phyloP scores from a whole-genome alignment of 2,329 filamentous ascomycete genomes.

The Myotisia sp. region DNA sequence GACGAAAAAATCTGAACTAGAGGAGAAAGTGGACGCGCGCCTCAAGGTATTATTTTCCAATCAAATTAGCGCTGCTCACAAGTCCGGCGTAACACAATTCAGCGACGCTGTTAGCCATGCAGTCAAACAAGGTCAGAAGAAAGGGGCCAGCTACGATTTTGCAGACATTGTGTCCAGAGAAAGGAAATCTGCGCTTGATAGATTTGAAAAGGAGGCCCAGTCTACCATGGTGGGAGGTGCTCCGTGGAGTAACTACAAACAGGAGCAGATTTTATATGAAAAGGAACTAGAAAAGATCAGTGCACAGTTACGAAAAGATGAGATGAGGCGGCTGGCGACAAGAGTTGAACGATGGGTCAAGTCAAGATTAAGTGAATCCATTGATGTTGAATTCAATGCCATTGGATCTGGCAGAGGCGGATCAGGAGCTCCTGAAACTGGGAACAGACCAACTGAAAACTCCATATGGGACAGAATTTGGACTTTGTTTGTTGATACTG shows the following conservation, averaged over 20 bases:
- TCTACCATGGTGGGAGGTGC: slow-evolving; percentile 64
- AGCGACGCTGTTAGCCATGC: slow-evolving; percentile 72
- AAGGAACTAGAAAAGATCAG: slow-evolving; percentile 88
- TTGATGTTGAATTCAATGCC: slow-evolving; percentile 92
- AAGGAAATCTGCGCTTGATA: slow-evolving; percentile 58
- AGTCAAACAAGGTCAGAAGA: slow-evolving; percentile 87
- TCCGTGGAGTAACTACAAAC: slow-evolving; percentile 72
- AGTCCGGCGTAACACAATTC: slow-evolving; percentile 69
- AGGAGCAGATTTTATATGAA: slow-evolving; percentile 65
- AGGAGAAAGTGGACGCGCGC: slow-evolving; percentile 72
- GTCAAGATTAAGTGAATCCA: slow-evolving; percentile 69
- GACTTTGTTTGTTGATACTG: slow-evolving; percentile 67
- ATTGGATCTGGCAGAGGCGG: slow-evolving; percentile 78
- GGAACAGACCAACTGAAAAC: slow-evolving; percentile 63
- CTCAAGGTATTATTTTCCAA: slow-evolving; percentile 77
- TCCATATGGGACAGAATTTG: slow-evolving; percentile 95
- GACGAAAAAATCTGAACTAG: slow-evolving; percentile 71
- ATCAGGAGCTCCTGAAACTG: slow-evolving; percentile 62
- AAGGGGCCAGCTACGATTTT: slow-evolving; percentile 82
- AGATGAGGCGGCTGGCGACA: slow-evolving; percentile 84
- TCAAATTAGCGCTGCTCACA: slow-evolving; percentile 81
- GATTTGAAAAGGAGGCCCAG: slow-evolving; percentile 63
- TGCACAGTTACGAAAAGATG: slow-evolving; percentile 70
- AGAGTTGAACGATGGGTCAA: slow-evolving; percentile 89
- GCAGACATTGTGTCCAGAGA: slow-evolving; percentile 79